Evolutionary conservation across 352 stramenopile genomes (phyloP).

Genomic region (Globisporangium carolinianum): DNA sequence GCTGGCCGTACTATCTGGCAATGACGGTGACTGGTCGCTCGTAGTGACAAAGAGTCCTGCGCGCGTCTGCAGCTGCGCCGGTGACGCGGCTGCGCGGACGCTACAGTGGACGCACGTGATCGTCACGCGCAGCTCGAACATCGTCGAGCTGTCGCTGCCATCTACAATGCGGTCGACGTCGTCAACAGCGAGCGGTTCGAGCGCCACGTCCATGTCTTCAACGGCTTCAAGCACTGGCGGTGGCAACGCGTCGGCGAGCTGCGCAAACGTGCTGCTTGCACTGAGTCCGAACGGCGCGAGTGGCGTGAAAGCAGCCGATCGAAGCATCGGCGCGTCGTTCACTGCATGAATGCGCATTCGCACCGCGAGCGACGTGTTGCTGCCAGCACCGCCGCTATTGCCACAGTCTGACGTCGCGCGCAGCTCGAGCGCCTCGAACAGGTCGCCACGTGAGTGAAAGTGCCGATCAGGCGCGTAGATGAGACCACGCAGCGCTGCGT

Average conservation of each 20-base stretch:
- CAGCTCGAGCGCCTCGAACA: conserved; percentile 27
- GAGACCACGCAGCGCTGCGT: conserved; percentile 38
- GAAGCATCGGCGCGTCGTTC: conserved; percentile 27
- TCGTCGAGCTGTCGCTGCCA: not conserved
- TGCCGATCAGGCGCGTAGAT: conserved; percentile 43
- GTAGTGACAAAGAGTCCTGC: conserved; percentile 9
- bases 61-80: conserved; percentile 2
- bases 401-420: conserved; percentile 1
- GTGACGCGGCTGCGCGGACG: conserved; percentile 8
- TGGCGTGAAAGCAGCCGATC: conserved; percentile 24
- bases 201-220: conserved; percentile 23
- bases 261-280: conserved; percentile 4
- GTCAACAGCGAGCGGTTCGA: conserved; percentile 18
- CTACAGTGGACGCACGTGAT: conserved; percentile 33
- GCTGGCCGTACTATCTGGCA: conserved; percentile 2
- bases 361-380: not conserved
- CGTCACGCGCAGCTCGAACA: conserved; percentile 22
- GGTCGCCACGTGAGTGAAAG: conserved; percentile 39
- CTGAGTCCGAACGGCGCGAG: conserved; percentile 1
- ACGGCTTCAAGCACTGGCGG: conserved; percentile 16
- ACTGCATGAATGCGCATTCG: conserved; percentile 20
- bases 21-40: not conserved
- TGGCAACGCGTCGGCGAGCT: not conserved
- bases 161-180: conserved; percentile 17
- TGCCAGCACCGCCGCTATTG: not conserved